Conservation (phyloP, 2,329 filamentous ascomycete species). For the Torrubiellomyces zombiae region DNA sequence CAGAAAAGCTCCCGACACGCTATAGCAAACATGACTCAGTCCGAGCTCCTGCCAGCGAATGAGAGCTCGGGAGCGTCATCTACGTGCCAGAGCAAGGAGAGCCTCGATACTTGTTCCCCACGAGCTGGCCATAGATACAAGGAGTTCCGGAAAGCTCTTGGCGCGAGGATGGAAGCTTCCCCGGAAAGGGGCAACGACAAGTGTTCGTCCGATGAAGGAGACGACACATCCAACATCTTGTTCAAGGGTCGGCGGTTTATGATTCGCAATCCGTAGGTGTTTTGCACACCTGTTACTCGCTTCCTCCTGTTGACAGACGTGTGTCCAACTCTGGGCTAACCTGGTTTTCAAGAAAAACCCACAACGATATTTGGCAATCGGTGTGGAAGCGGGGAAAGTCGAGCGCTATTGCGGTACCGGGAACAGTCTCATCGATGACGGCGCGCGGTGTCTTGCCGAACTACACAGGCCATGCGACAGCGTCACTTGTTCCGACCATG, state of each 20-base stretch:
- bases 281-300: neutral
- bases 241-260: slow-evolving; percentile 20
- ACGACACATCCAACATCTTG: slow-evolving; percentile 18
- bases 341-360: slow-evolving; percentile 16
- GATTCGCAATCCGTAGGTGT: slow-evolving; percentile 14
- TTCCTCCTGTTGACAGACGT: slow-evolving; percentile 4
- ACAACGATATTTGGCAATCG: slow-evolving; percentile 29
- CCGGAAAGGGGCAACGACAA: slow-evolving; percentile 8
- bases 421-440: slow-evolving; percentile 34
- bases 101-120: no score
- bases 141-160: slow-evolving; percentile 12
- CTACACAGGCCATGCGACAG: slow-evolving; percentile 33
- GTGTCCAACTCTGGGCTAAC: slow-evolving; percentile 10
- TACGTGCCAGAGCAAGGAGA: no score
- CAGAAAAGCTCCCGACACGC: slow-evolving; percentile 8
- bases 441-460: slow-evolving; percentile 37
- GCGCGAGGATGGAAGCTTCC: slow-evolving; percentile 2
- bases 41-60: slow-evolving; percentile 15
- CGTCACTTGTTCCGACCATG: slow-evolving; percentile 28
- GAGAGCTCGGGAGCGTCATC: no score
- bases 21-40: slow-evolving; percentile 15
- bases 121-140: slow-evolving; percentile 11
- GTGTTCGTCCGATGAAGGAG: slow-evolving; percentile 13
- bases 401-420: slow-evolving; percentile 26
- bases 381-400: slow-evolving; percentile 35